A percentile compares a stretch with the other conserved stretches of the same genome.
These are phyloP conservation scores for Penicillium soppii DNA, from an alignment of 495 filamentous ascomycete species.

Conservation along the genomic window DNA sequence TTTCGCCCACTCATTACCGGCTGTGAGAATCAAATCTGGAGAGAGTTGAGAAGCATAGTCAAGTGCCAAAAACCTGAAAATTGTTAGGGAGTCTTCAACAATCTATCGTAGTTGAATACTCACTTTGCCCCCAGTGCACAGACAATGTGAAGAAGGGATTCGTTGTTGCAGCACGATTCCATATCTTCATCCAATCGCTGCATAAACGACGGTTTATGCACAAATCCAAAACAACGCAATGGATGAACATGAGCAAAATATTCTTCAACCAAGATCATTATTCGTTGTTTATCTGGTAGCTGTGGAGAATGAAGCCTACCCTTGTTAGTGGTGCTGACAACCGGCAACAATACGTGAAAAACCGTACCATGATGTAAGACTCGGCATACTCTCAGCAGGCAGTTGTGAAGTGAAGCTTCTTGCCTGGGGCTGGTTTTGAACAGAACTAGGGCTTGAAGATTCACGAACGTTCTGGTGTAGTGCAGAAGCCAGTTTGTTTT, in stretches of 20 bases:
- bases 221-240: slow-evolving; percentile 26
- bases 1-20: slow-evolving; percentile 26
- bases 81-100: background rate
- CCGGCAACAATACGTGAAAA: background rate
- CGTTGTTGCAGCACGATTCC: slow-evolving; percentile 8
- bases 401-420: background rate
- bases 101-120: background rate
- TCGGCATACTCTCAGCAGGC: background rate
- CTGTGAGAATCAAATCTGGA: slow-evolving; percentile 11
- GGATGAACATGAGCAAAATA: slow-evolving; percentile 29
- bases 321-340: background rate
- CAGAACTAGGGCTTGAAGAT: background rate
- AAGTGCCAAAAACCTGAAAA: slow-evolving; percentile 12
- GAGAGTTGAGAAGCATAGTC: slow-evolving; percentile 6
- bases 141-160: slow-evolving; percentile 22
- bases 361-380: slow-evolving; percentile 5
- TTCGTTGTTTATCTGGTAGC: slow-evolving; percentile 10
- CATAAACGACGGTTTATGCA: slow-evolving; percentile 29
- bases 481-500: background rate
- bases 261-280: slow-evolving; percentile 17
- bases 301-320: slow-evolving; percentile 13
- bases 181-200: slow-evolving; percentile 21
- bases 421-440: background rate
- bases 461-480: background rate
- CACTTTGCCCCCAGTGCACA: slow-evolving; percentile 30